Percentiles rank a stretch among this genome's conserved stretches.
These are phyloP conservation scores for Akanthomyces lecanii DNA, from an alignment of 2,329 filamentous ascomycete genomes.

Conservation along the genomic window DNA sequence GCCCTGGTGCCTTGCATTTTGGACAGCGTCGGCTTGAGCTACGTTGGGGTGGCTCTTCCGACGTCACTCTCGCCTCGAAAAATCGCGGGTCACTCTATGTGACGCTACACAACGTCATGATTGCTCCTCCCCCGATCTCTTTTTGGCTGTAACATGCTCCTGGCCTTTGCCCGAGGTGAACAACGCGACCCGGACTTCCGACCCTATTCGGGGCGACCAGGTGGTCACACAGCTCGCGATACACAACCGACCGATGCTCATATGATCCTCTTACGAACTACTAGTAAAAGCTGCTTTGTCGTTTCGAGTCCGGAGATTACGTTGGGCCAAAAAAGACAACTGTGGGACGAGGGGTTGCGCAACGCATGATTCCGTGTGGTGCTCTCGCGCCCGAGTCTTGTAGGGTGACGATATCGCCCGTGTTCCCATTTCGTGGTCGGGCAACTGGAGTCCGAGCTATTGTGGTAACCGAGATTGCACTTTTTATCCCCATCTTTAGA, in stretches of 20 bases:
- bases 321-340: background rate
- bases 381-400: background rate
- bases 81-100: background rate
- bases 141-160: no score
- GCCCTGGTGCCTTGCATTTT: constrained; percentile 3
- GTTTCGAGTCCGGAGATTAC: no score
- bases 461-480: background rate
- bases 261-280: background rate
- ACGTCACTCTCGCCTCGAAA: background rate
- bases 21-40: background rate
- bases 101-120: background rate
- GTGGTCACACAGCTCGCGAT: background rate
- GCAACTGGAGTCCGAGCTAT: background rate
- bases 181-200: background rate
- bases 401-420: background rate
- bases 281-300: background rate
- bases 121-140: no score
- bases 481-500: background rate
- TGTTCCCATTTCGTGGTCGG: background rate
- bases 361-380: background rate
- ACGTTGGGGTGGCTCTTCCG: background rate
- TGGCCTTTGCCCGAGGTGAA: background rate
- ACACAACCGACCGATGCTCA: background rate
- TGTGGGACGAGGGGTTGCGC: background rate
- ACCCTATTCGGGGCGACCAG: background rate